phyloP scores from a whole-genome alignment of 768 basidiomycete genomes.

The Suillus decipiens region DNA sequence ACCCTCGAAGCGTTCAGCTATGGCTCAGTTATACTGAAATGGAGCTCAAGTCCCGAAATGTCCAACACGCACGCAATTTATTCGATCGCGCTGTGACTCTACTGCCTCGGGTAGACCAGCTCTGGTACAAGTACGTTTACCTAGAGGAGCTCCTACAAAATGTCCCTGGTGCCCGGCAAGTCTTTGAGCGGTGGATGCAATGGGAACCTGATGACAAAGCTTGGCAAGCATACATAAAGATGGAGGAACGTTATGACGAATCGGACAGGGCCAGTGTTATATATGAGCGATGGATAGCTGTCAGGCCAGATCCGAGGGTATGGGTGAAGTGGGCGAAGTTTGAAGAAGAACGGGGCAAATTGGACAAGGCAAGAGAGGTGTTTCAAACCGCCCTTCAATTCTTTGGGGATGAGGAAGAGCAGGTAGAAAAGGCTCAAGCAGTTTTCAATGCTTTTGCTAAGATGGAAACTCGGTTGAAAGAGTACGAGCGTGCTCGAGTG shows the following conservation, averaged over 20 bases:
- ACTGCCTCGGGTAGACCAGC: slow-evolving; percentile 92
- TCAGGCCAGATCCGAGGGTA: slow-evolving; percentile 75
- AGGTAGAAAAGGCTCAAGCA: slow-evolving; percentile 86
- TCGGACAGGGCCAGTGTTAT: slow-evolving; percentile 88
- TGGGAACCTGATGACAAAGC: slow-evolving; percentile 99
- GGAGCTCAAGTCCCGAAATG: slow-evolving; percentile 97
- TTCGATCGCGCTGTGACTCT: slow-evolving; percentile 97
- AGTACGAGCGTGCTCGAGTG: slow-evolving; percentile 94
- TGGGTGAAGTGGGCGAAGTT: slow-evolving; percentile 88
- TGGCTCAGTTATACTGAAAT: slow-evolving; percentile 97
- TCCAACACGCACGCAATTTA: slow-evolving; percentile 94
- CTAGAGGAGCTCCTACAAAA: slow-evolving; percentile 97
- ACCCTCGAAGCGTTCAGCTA: slow-evolving; percentile 83
- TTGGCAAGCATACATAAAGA: slow-evolving; percentile 99
- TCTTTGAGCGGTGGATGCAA: slow-evolving; percentile 99
- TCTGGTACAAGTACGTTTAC: slow-evolving; percentile 99
- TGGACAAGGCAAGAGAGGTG: slow-evolving; percentile 79
- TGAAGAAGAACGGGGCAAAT: slow-evolving; percentile 70
- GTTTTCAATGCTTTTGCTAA: slow-evolving; percentile 93
- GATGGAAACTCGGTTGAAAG: slow-evolving; percentile 96
- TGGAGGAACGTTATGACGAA: slow-evolving; percentile 93
- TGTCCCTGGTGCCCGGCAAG: slow-evolving; percentile 93
- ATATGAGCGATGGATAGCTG: slow-evolving; percentile 88
- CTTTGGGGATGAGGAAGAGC: slow-evolving; percentile 85
- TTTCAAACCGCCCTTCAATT: slow-evolving; percentile 91